These are phyloP conservation scores for Yarrowia sp. DNA, from an alignment of 805 yeast species.

Conservation along the genomic window DNA sequence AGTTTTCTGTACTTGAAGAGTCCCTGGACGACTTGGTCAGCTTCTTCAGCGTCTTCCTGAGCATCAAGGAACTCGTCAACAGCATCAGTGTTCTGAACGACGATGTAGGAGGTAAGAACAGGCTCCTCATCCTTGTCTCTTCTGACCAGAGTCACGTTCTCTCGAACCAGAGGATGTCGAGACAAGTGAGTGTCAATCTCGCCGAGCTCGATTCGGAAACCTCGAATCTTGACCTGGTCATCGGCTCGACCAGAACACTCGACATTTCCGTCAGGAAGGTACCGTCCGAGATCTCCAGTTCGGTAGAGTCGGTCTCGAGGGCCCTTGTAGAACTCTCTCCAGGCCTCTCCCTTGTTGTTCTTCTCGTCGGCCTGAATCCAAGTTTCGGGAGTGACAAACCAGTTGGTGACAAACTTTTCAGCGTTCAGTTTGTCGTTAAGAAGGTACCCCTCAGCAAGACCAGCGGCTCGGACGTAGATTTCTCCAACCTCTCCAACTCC, in stretches of 20 bases:
- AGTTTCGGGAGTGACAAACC: slow-evolving; percentile 72
- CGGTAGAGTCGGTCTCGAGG: slow-evolving; percentile 95
- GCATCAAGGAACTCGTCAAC: slow-evolving; percentile 44
- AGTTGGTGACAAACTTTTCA: slow-evolving; percentile 82
- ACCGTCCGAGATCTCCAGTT: slow-evolving; percentile 97
- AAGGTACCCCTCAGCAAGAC: slow-evolving; percentile 94
- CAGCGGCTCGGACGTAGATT: slow-evolving; percentile 97
- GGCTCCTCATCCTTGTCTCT: slow-evolving; percentile 93
- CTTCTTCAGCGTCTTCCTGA: slow-evolving; percentile 45
- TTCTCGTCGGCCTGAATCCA: slow-evolving; percentile 58
- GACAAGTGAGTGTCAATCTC: slow-evolving; percentile 97
- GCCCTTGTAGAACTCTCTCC: slow-evolving; percentile 85
- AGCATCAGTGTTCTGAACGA: slow-evolving; percentile 53
- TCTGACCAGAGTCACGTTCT: slow-evolving; percentile 86
- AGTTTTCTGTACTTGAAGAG: slow-evolving; percentile 71
- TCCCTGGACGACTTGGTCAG: slow-evolving; percentile 69
- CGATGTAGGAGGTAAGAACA: slow-evolving; percentile 84
- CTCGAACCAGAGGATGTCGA: slow-evolving; percentile 88
- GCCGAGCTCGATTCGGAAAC: slow-evolving; percentile 96
- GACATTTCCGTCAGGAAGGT: slow-evolving; percentile 94
- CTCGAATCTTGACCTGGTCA: slow-evolving; percentile 97
- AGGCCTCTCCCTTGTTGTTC: slow-evolving; percentile 46
- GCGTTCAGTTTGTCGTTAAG: slow-evolving; percentile 85
- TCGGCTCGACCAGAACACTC: slow-evolving; percentile 99
- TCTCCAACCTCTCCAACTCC: slow-evolving; percentile 99